Base-by-base conservation (phyloP, 1,139 yeast genomes). In the Yamadazyma jaroonii region DNA sequence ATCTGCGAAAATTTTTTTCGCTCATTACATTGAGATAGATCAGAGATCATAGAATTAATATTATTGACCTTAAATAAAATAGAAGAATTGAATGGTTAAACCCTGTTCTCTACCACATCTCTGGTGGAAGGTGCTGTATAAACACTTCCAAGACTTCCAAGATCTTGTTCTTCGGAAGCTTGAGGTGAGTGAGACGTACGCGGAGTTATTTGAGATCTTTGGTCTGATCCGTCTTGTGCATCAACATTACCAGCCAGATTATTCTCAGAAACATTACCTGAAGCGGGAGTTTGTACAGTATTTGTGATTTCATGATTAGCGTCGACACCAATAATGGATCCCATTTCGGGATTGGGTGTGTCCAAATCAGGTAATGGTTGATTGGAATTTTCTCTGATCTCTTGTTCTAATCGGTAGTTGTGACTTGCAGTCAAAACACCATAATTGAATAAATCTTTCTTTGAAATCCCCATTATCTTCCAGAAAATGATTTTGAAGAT, bases 391-490 rank as follows among this genome's bases (percentile, higher is more conserved):
- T 32, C 21, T 25, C 38, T 34, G 24, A 48, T 31, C 28, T 48
- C 52, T 36, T 47, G 46, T 8, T 27, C 48, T 11, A 46, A 26
- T 27, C 57, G 28, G 35, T 37, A 48, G 15, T 50, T 47, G 25
- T 51, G 55, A 44, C 72, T 75, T 25, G 64, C 52, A 27, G 56
- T 52, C 32, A 78, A 54, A 13, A 79, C 79, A 14, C 74, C 77
- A 64, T 78, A 74, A 53, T 77, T 65, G 49, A 67, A 71, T 36
- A 81, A 49, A 46, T 79, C 78, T 2, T 51, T 45, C 38, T 54
- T 65, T 2, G 66, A 47, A 29, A 81, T 66, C 1, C 84, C 84
- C 81, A 80, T 74, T 3, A 74, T 14, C 32, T 53, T 56, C 83
- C 84, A 80, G 55, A 75, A 73, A 0, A 73, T 12, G n/a, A 56